phyloP scores from a whole-genome alignment of 148 eudicot genomes.

The Polygonum aviculare region DNA sequence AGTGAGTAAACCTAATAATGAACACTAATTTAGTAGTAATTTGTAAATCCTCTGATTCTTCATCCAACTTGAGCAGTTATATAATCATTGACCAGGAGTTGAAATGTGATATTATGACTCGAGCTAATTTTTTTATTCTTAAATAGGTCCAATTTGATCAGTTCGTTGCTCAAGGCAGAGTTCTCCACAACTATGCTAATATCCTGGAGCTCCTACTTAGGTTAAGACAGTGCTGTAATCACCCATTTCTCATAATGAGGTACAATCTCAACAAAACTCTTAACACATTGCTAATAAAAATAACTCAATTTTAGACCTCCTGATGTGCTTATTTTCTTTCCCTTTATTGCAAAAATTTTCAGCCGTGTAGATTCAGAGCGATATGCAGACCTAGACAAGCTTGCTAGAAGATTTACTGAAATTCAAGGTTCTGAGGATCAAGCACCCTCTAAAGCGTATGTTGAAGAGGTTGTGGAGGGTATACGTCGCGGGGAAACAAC shows the following conservation, averaged over 20 bases:
- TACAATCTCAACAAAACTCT: constrained; percentile 2
- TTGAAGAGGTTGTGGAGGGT: constrained; percentile 58
- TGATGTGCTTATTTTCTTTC: neutral
- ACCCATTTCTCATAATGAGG: constrained; percentile 76
- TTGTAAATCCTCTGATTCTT: neutral
- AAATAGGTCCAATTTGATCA: constrained; percentile 54
- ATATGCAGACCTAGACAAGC: constrained; percentile 43
- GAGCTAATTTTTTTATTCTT: neutral
- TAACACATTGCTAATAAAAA: neutral
- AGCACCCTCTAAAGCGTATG: constrained; percentile 37
- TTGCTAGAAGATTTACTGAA: constrained; percentile 36
- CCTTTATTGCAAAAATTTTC: neutral
- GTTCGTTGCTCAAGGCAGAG: constrained; percentile 72
- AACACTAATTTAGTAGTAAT: too few species aligned
- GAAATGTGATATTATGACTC: neutral
- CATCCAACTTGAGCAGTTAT: neutral
- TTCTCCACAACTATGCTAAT: constrained; percentile 64
- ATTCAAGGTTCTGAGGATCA: neutral
- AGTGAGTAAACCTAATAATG: constrained; percentile 22
- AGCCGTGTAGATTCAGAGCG: constrained; percentile 46
- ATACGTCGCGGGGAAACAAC: constrained; percentile 33
- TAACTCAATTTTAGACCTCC: neutral
- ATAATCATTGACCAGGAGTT: neutral
- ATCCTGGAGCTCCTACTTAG: constrained; percentile 65
- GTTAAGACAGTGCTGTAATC: constrained; percentile 66